A percentile compares a stretch with the other conserved stretches of the same genome.
Evolutionary conservation across 1,284 basidiomycete genomes (phyloP).

Genomic region (Tremellales sp.): DNA sequence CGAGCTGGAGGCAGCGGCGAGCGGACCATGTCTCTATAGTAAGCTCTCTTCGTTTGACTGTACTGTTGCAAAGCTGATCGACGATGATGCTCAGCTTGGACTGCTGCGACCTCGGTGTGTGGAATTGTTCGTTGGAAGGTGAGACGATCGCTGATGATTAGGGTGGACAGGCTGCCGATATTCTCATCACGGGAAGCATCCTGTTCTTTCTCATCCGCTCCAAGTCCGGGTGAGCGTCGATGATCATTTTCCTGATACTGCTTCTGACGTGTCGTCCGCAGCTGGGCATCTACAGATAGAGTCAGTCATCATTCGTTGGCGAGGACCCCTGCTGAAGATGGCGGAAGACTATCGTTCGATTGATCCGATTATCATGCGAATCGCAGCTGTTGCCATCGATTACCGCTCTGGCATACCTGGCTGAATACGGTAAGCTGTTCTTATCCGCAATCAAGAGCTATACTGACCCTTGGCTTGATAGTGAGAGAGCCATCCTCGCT

Average conservation of each 20-base stretch:
- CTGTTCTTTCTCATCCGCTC: constrained; percentile 22
- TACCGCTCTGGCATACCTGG: constrained; percentile 25
- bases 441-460: background rate
- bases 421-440: constrained; percentile 23
- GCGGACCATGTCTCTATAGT: background rate
- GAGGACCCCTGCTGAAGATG: background rate
- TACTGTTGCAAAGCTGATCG: background rate
- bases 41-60: constrained; percentile 1
- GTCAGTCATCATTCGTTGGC: constrained; percentile 5
- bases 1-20: constrained; percentile 18
- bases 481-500: constrained; percentile 18
- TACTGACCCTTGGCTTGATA: background rate
- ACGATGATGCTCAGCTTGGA: background rate
- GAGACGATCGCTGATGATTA: background rate
- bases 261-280: background rate
- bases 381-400: constrained; percentile 31
- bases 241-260: background rate
- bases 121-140: background rate
- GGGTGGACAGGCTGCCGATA: constrained; percentile 16
- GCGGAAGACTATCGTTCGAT: constrained; percentile 20
- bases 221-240: constrained; percentile 19
- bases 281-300: constrained; percentile 32
- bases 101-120: background rate
- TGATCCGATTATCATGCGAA: constrained; percentile 34
- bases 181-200: constrained; percentile 28